Evolutionary conservation across 2,329 filamentous ascomycete genomes (phyloP).

Genomic region (Cercospora beticola): DNA sequence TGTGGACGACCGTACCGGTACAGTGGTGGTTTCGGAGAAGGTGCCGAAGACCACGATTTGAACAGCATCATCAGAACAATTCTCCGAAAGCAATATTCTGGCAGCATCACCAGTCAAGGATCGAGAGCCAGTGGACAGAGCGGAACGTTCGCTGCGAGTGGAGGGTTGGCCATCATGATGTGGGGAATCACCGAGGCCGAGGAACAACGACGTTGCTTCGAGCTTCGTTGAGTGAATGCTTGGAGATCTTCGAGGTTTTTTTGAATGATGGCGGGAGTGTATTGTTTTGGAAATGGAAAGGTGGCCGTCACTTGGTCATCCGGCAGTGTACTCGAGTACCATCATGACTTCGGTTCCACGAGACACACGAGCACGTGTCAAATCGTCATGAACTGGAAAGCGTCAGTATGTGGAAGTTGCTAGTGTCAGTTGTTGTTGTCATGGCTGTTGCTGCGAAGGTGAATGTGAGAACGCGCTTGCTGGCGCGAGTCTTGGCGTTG

Average conservation of each 20-base stretch:
- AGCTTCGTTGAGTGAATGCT: not conserved
- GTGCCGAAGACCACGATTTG: not conserved
- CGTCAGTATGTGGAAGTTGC: no score
- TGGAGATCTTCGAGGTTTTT: not conserved
- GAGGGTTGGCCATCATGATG: not conserved
- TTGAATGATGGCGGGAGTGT: no score
- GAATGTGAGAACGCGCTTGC: not conserved
- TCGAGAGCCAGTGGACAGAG: not conserved
- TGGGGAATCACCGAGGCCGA: not conserved
- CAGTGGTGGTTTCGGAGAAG: not conserved
- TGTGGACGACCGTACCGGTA: not conserved
- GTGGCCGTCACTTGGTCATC: not conserved
- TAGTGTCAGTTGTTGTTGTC: not conserved
- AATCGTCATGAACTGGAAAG: not conserved
- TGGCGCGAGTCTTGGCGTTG: not conserved
- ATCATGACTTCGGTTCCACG: not conserved
- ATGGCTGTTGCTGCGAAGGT: not conserved
- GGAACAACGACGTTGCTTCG: not conserved
- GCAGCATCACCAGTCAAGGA: no score
- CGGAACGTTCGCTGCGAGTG: not conserved
- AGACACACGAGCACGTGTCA: not conserved
- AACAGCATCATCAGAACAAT: not conserved
- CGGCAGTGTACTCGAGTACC: not conserved
- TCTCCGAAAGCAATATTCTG: not conserved
- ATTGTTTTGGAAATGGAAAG: not conserved